Percentiles rank a stretch among this genome's conserved stretches.
Conservation (phyloP, 805 yeast genomes). For the Diddensiella santjacobensis region DNA sequence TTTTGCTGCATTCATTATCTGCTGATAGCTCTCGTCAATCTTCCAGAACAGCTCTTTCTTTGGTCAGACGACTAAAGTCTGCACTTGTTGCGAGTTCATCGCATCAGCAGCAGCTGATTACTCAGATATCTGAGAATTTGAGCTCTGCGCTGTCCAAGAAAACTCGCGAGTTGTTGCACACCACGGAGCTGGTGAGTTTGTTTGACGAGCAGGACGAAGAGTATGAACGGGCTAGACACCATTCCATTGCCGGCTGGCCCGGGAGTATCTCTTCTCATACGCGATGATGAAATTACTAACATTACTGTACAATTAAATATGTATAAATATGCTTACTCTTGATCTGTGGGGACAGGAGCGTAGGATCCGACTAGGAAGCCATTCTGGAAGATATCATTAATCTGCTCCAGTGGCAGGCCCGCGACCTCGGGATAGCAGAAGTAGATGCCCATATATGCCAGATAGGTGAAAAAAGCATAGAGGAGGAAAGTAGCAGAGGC, state of each 20-base stretch:
- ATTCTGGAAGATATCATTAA: slow-evolving; percentile 69
- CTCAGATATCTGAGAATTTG: slow-evolving; percentile 11
- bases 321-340: neutral
- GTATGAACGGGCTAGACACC: neutral
- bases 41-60: slow-evolving; percentile 8
- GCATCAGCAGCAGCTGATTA: slow-evolving; percentile 6
- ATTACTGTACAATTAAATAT: too few species aligned
- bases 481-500: slow-evolving; percentile 92
- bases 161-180: slow-evolving; percentile 5
- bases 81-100: slow-evolving; percentile 10
- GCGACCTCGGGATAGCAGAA: slow-evolving; percentile 91
- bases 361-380: slow-evolving; percentile 40
- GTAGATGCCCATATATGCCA: slow-evolving; percentile 69
- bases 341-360: neutral
- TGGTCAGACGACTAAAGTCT: slow-evolving; percentile 14
- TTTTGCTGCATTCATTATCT: slow-evolving; percentile 37
- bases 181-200: neutral
- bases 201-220: slow-evolving; percentile 3
- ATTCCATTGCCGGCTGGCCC: slow-evolving; percentile 21
- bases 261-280: slow-evolving; percentile 19
- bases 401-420: slow-evolving; percentile 86
- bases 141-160: slow-evolving; percentile 11
- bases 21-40: slow-evolving; percentile 17
- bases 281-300: neutral
- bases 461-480: slow-evolving; percentile 73